Evolutionary conservation across 768 basidiomycete species (phyloP).

Genomic region (Boletus patriciae): DNA sequence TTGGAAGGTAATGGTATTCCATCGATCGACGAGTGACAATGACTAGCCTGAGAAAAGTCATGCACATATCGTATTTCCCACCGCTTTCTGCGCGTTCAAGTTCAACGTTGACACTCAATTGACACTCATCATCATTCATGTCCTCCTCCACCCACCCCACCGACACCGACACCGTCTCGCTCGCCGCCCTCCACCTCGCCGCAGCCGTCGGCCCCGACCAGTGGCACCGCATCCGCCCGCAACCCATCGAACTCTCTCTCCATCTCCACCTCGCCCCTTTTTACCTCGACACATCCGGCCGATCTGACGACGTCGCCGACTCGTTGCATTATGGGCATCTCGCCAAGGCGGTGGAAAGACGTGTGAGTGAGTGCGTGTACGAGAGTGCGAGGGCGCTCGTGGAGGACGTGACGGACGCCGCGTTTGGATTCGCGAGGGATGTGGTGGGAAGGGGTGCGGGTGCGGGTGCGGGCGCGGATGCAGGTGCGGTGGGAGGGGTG

Average conservation of each 20-base stretch:
- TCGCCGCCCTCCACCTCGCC: conserved; percentile 43
- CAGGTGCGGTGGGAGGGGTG: background rate
- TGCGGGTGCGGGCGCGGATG: too few species aligned
- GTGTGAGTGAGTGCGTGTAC: conserved; percentile 32
- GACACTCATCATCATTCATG: background rate
- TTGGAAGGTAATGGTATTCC: too few species aligned
- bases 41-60: too few species aligned
- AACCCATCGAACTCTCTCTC: conserved; percentile 54
- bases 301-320: conserved; percentile 51
- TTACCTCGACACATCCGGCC: conserved; percentile 46
- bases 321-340: conserved; percentile 69
- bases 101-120: background rate
- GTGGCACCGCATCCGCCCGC: conserved; percentile 48
- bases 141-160: background rate
- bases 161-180: conserved; percentile 44
- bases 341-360: conserved; percentile 44
- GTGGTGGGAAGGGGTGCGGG: background rate
- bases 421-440: conserved; percentile 36
- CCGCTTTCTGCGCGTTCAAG: too few species aligned
- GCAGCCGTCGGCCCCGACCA: conserved; percentile 49
- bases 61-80: too few species aligned
- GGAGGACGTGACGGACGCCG: conserved; percentile 36
- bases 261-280: conserved; percentile 40
- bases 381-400: conserved; percentile 34
- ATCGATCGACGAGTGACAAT: too few species aligned